Evolutionary conservation across 2,329 filamentous ascomycete species (phyloP).

Genomic region (Fusarium sp.): DNA sequence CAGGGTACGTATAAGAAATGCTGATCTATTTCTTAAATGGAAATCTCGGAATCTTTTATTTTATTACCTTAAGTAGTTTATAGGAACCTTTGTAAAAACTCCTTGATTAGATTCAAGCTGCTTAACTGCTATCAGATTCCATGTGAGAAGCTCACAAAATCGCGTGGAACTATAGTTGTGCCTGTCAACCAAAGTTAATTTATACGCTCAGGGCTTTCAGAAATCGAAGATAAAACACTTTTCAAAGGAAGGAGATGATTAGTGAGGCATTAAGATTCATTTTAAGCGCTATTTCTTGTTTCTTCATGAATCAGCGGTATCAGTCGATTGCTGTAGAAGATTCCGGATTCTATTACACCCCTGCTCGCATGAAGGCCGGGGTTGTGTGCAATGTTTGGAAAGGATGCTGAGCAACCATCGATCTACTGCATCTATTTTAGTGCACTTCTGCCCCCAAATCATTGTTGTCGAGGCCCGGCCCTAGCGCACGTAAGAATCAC

Average conservation of each 20-base stretch:
- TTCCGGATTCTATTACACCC: background rate
- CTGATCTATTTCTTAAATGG: background rate
- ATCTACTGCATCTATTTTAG: slow-evolving; percentile 1
- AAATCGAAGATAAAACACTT: background rate
- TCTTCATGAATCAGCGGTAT: background rate
- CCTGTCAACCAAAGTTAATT: background rate
- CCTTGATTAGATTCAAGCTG: background rate
- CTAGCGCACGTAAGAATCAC: slow-evolving; percentile 14
- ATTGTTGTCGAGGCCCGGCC: slow-evolving; percentile 15
- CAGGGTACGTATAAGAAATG: background rate
- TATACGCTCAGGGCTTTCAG: background rate
- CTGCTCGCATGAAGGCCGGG: background rate
- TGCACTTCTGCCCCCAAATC: slow-evolving; percentile 1
- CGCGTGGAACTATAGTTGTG: background rate
- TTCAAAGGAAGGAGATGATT: background rate
- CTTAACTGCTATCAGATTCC: background rate
- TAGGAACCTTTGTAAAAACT: background rate
- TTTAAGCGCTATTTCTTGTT: background rate
- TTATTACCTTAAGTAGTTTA: background rate
- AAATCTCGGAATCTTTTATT: background rate
- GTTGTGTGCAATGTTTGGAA: background rate
- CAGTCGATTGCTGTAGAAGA: background rate
- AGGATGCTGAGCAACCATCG: background rate
- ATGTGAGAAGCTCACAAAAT: background rate
- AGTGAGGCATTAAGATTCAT: background rate